Percentiles rank a stretch among this genome's conserved stretches.
phyloP scores from a whole-genome alignment of 2,329 filamentous ascomycete species.

The Bipolaris cookei region DNA sequence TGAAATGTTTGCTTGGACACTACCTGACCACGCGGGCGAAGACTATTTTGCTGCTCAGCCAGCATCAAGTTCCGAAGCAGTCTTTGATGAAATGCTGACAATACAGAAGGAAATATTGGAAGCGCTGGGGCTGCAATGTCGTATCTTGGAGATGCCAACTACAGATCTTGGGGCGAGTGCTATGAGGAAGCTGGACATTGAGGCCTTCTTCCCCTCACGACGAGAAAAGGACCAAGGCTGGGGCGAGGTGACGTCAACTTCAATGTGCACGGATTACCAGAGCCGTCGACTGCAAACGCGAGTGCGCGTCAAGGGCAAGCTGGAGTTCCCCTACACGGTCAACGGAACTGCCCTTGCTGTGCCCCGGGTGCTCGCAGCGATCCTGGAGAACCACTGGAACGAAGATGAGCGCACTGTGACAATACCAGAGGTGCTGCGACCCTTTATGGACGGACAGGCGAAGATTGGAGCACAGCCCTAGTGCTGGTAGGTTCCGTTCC shows the following conservation, averaged over 20 bases:
- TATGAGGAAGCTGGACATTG: slow-evolving; percentile 86
- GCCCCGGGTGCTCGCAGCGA: slow-evolving; percentile 83
- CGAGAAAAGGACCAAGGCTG: slow-evolving; percentile 72
- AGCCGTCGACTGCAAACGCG: slow-evolving; percentile 79
- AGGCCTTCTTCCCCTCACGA: slow-evolving; percentile 89
- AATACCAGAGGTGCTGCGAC: slow-evolving; percentile 78
- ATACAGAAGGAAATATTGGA: slow-evolving; percentile 85
- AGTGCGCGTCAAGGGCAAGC: slow-evolving; percentile 63
- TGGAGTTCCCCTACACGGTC: slow-evolving; percentile 83
- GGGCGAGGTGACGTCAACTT: slow-evolving; percentile 91
- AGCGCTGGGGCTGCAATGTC: slow-evolving; percentile 79
- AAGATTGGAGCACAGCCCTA: slow-evolving; percentile 38
- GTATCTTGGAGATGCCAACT: slow-evolving; percentile 90
- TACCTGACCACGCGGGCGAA: slow-evolving; percentile 56
- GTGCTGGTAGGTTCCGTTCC: slow-evolving; percentile 11
- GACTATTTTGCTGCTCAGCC: slow-evolving; percentile 42
- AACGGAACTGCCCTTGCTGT: slow-evolving; percentile 95
- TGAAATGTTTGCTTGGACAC: slow-evolving; percentile 93
- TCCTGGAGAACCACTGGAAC: slow-evolving; percentile 91
- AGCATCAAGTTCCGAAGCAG: slow-evolving; percentile 55
- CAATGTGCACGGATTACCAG: slow-evolving; percentile 95
- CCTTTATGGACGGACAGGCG: slow-evolving; percentile 73
- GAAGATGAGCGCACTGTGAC: slow-evolving; percentile 69
- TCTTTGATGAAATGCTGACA: slow-evolving; percentile 85
- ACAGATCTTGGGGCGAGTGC: slow-evolving; percentile 89